A percentile compares a stretch with the other conserved stretches of the same genome.
Evolutionary conservation across 2,329 filamentous ascomycete species (phyloP).

Genomic region (Alternaria burnsii): DNA sequence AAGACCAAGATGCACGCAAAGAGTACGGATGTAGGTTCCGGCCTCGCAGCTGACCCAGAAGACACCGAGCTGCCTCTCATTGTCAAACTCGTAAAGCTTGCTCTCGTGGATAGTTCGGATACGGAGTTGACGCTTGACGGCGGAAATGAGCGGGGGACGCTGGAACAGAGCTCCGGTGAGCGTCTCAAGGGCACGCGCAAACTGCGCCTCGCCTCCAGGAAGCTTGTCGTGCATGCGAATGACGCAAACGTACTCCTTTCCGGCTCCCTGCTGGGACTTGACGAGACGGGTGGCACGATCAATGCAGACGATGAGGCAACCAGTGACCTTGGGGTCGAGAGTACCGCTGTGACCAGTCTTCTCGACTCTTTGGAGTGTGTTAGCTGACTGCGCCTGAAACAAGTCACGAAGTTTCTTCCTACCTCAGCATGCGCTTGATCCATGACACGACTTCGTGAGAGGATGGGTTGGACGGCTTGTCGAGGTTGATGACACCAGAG

Average conservation of each 20-base stretch:
- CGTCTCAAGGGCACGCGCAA: constrained; percentile 92
- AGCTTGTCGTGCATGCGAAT: constrained; percentile 96
- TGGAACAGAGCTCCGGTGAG: constrained; percentile 97
- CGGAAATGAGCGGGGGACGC: constrained; percentile 94
- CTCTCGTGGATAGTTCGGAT: constrained; percentile 98
- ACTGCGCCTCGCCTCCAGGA: constrained; percentile 90
- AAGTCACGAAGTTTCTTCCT: constrained; percentile 35
- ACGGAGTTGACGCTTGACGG: constrained; percentile 97
- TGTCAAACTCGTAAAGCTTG: constrained; percentile 96
- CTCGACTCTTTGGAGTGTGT: constrained; percentile 69
- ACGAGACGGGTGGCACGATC: constrained; percentile 97
- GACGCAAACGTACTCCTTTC: constrained; percentile 98
- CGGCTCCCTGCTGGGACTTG: constrained; percentile 98
- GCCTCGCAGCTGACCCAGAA: constrained; percentile 99
- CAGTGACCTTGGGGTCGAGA: constrained; percentile 97
- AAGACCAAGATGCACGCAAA: constrained; percentile 90
- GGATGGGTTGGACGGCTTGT: constrained; percentile 97
- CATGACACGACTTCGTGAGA: constrained; percentile 99
- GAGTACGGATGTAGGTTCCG: constrained; percentile 97
- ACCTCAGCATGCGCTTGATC: constrained; percentile 97
- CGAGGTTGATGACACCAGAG: constrained; percentile 97
- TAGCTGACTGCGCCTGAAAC: constrained; percentile 16
- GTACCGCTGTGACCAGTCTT: constrained; percentile 99
- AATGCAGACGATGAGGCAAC: constrained; percentile 92
- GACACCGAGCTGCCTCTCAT: constrained; percentile 94